Percentiles rank a stretch among this genome's conserved stretches.
These are phyloP conservation scores for Trichoderma cornu-damae DNA, from an alignment of 2,329 filamentous ascomycete genomes.

Conservation along the genomic window DNA sequence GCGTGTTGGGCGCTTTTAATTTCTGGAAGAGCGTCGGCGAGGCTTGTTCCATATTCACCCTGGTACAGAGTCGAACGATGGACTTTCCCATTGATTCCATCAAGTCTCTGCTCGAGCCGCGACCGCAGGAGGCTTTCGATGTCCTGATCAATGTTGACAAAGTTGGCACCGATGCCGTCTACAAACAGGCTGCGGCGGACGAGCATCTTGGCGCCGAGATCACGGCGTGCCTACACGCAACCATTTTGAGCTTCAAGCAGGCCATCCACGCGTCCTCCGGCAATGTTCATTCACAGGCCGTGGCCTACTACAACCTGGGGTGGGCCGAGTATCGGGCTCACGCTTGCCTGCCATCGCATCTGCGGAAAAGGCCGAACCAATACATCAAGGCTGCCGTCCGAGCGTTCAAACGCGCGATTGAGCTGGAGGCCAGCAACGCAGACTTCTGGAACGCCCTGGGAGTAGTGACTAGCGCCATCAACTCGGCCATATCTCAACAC, in stretches of 20 bases:
- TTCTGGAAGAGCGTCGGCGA: slow-evolving; percentile 92
- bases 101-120: slow-evolving; percentile 51
- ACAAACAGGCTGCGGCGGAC: slow-evolving; percentile 41
- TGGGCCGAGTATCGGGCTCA: slow-evolving; percentile 89
- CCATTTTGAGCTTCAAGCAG: slow-evolving; percentile 81
- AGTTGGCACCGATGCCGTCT: slow-evolving; percentile 43
- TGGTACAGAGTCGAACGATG: slow-evolving; percentile 61
- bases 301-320: slow-evolving; percentile 95
- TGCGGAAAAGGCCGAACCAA: slow-evolving; percentile 55
- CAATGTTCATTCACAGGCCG: slow-evolving; percentile 81
- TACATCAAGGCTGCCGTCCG: slow-evolving; percentile 77
- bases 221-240: slow-evolving; percentile 59
- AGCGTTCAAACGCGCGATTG: slow-evolving; percentile 93
- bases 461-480: slow-evolving; percentile 81
- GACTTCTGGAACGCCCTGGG: slow-evolving; percentile 98
- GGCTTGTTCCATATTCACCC: slow-evolving; percentile 78
- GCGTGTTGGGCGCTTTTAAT: slow-evolving; percentile 73
- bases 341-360: slow-evolving; percentile 51
- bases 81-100: slow-evolving; percentile 59
- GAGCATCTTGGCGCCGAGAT: slow-evolving; percentile 48
- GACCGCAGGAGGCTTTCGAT: slow-evolving; percentile 52
- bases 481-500: slow-evolving; percentile 84
- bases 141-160: slow-evolving; percentile 66
- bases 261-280: slow-evolving; percentile 67
- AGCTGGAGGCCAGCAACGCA: slow-evolving; percentile 85